These are phyloP conservation scores for Stagonosporopsis vannaccii DNA, from an alignment of 2,329 filamentous ascomycete genomes.

Conservation along the genomic window DNA sequence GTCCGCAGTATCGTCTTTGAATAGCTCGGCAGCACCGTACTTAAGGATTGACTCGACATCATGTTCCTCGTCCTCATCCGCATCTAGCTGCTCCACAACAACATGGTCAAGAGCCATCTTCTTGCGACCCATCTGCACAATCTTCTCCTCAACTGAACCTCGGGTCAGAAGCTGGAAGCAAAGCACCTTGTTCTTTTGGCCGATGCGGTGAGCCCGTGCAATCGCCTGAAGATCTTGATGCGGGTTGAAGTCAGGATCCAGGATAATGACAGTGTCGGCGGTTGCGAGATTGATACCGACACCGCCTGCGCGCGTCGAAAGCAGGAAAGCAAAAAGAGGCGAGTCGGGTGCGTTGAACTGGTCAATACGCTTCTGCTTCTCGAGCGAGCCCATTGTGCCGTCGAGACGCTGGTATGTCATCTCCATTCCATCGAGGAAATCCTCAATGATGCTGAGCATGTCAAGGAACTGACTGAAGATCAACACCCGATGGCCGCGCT, in stretches of 20 bases:
- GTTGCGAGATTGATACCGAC: constrained; percentile 98
- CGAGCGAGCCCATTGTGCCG: constrained; percentile 77
- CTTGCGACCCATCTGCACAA: constrained; percentile 92
- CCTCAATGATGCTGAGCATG: constrained; percentile 87
- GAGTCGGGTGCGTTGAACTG: constrained; percentile 88
- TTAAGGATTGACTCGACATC: constrained; percentile 88
- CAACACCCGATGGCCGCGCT: constrained; percentile 86
- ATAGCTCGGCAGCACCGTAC: constrained; percentile 86
- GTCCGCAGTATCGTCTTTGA: constrained; percentile 74
- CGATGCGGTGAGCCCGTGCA: constrained; percentile 92
- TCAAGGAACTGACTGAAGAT: constrained; percentile 96
- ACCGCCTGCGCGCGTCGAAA: constrained; percentile 93
- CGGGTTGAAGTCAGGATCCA: constrained; percentile 96
- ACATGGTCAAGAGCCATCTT: constrained; percentile 97
- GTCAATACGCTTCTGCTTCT: constrained; percentile 95
- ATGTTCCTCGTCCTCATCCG: constrained; percentile 77
- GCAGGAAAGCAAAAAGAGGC: constrained; percentile 83
- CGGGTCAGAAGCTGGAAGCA: constrained; percentile 95
- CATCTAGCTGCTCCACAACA: constrained; percentile 89
- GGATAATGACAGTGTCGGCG: constrained; percentile 96
- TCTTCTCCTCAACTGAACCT: constrained; percentile 89
- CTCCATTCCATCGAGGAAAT: constrained; percentile 81
- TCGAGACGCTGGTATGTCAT: constrained; percentile 82
- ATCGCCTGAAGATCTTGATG: constrained; percentile 97
- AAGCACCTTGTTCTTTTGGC: constrained; percentile 93